A percentile compares a stretch with the other conserved stretches of the same genome.
phyloP scores from a whole-genome alignment of 768 basidiomycete species.

The Psilocybe subaeruginosa region DNA sequence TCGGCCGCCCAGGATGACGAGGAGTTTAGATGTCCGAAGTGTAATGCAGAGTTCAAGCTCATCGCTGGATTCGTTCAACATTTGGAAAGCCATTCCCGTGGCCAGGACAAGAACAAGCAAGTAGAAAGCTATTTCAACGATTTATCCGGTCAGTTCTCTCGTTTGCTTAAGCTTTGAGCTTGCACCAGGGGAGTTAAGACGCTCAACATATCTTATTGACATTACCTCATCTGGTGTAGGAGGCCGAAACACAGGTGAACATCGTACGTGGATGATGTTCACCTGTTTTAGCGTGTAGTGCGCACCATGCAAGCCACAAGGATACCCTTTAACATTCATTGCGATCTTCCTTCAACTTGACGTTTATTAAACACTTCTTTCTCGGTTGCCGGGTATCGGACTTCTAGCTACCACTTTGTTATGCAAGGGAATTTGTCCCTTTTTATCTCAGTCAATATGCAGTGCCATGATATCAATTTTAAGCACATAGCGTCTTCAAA shows the following conservation, averaged over 20 bases:
- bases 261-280: constrained; percentile 3
- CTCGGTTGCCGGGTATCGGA: too few species aligned
- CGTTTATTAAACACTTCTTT: too few species aligned
- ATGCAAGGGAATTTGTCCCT: too few species aligned
- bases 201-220: not conserved
- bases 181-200: not conserved
- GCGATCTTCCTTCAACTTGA: too few species aligned
- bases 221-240: constrained; percentile 11
- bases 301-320: too few species aligned
- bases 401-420: too few species aligned
- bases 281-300: not conserved
- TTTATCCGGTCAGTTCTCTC: constrained; percentile 31
- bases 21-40: constrained; percentile 48
- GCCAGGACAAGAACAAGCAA: constrained; percentile 31
- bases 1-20: constrained; percentile 41
- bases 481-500: too few species aligned
- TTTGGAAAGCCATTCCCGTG: constrained; percentile 43
- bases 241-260: constrained; percentile 15
- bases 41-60: constrained; percentile 34
- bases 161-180: constrained; percentile 13
- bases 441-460: too few species aligned
- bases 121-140: constrained; percentile 29
- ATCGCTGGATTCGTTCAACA: constrained; percentile 47
- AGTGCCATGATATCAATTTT: too few species aligned
- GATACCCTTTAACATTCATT: too few species aligned